These are phyloP conservation scores for Ceratocystis cubensis DNA, from an alignment of 2,329 filamentous ascomycete species.

Conservation along the genomic window DNA sequence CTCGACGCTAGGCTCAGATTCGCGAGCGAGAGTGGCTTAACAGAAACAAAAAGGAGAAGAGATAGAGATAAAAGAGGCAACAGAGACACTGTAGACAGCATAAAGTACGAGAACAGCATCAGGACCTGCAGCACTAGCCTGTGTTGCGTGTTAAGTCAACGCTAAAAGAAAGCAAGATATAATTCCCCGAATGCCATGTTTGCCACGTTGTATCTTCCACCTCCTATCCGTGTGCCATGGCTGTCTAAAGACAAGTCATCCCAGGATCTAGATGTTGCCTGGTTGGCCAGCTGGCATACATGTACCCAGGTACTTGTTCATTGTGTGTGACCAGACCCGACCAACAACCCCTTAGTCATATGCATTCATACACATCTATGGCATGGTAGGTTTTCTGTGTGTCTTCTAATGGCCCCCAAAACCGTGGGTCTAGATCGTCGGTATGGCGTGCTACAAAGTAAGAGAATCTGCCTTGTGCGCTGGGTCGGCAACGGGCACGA, in stretches of 20 bases:
- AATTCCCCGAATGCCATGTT: not conserved
- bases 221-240: not conserved
- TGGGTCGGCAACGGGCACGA: not conserved
- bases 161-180: not conserved
- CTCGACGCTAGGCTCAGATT: not conserved
- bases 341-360: not conserved
- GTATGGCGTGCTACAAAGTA: not conserved
- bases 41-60: not conserved
- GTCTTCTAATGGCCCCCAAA: not conserved
- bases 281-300: slow-evolving; percentile 1
- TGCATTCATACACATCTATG: not conserved
- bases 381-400: not conserved
- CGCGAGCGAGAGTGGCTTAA: not conserved
- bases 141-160: not conserved
- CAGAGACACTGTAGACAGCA: not conserved
- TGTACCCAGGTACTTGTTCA: not conserved
- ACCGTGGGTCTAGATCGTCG: not conserved
- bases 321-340: no score
- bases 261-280: not conserved
- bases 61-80: not conserved
- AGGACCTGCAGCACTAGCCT: not conserved
- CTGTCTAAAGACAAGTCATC: not conserved
- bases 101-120: not conserved
- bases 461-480: not conserved
- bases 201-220: not conserved